Evolutionary conservation across 306 rosid species (phyloP), one percentile per base, ranked within the genome.

Genomic region (Comarum palustre): DNA sequence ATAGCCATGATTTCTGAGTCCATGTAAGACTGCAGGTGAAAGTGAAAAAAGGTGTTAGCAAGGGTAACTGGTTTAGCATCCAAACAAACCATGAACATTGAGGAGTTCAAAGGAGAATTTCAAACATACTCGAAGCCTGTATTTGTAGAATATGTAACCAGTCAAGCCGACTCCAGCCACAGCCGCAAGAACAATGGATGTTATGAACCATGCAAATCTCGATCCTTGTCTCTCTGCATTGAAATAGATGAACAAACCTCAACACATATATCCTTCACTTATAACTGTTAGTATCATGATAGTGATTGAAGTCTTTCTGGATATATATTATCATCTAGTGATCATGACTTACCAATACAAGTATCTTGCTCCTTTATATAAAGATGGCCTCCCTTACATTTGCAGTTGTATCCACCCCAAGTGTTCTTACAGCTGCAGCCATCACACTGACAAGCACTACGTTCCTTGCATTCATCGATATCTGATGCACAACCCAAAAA

Each of bases 1-100:
- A 93, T 93, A 59, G 98, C 84, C 98, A 85, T 91, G 73, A 93
- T 87, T 91, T 93, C 98, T 0, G 98, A 85, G 78, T 93, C 97
- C 98, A 93, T 91, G 92, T 93, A 91, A 61, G 94, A 86, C 98
- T 93, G 79, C 47, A 75, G 69, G 75, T 62, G 45, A 12, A 43
- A 74, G 54, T 32, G 24, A 63, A 29, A 63, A 25, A 8, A 27
- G 3, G 42, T 68, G 66, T 66, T 47, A 65, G 8, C 55, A 27
- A 36, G 39, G 2, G 27, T 27, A 20, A 55, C 29, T 75, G 65
- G 66, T 73, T 64, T 51, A 57, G 51, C 45, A 19, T 12, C 19
- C 13, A 50, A 43, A 46, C 41, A 8, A 62, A 59, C 25, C 54
- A 42, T 24, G 15, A 50, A 60, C 19, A 25, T 36, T 58, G 11